Evolutionary conservation across 192 early-diverging fungal species (phyloP).

Genomic region (Oehlia diaphana): DNA sequence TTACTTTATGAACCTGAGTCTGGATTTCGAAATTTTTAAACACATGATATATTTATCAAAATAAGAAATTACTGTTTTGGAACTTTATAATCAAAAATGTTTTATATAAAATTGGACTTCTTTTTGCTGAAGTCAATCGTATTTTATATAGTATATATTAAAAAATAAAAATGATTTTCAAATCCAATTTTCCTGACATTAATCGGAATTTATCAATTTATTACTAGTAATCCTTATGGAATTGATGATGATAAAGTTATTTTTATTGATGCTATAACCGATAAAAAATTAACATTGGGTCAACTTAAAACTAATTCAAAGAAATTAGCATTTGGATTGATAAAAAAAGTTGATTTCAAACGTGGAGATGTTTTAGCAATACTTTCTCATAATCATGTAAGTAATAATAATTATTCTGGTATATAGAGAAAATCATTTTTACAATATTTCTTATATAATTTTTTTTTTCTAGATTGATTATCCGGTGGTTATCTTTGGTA

Average conservation of each 20-base stretch:
- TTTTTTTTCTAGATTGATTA: conserved; percentile 30
- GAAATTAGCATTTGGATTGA: conserved; percentile 50
- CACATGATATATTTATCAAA: too few relatives aligned
- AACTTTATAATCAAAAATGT: too few relatives aligned
- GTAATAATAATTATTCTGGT: too few relatives aligned
- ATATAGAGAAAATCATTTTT: too few relatives aligned
- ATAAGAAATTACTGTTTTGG: too few relatives aligned
- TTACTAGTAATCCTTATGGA: conserved; percentile 41
- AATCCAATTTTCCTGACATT: conserved; percentile 37
- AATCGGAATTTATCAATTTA: conserved; percentile 41
- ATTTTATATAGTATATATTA: too few relatives aligned
- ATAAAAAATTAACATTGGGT: conserved; percentile 41
- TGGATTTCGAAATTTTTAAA: too few relatives aligned
- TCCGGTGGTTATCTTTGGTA: conserved; percentile 36
- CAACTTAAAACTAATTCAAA: conserved; percentile 40
- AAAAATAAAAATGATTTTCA: conserved; percentile 71
- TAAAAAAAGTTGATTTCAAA: conserved; percentile 52
- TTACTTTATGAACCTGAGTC: too few relatives aligned
- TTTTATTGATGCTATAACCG: conserved; percentile 44
- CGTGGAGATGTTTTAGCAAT: conserved; percentile 67
- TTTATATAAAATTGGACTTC: too few relatives aligned
- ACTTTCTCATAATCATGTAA: conserved; percentile 67
- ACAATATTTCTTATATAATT: too few relatives aligned
- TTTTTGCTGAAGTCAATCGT: too few relatives aligned
- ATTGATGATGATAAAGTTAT: conserved; percentile 39